phyloP scores from a whole-genome alignment of 192 early-diverging fungal species.

The Gorgonomyces haynaldii region DNA sequence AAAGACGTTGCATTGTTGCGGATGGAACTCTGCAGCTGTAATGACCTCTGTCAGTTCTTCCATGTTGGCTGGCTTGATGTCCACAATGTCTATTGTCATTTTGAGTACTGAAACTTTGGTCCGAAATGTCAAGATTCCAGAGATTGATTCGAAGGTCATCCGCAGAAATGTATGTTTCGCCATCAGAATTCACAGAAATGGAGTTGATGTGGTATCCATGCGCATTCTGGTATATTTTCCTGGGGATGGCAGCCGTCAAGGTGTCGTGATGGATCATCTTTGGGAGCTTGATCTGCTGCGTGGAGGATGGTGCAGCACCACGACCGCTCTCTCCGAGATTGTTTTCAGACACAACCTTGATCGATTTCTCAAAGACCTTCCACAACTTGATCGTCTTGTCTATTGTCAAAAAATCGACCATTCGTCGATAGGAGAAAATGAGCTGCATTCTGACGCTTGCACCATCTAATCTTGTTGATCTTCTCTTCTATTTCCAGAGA shows the following conservation, averaged over 20 bases:
- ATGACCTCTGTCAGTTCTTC: slow-evolving; percentile 99
- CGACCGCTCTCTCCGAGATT: slow-evolving; percentile 55
- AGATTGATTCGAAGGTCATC: slow-evolving; percentile 98
- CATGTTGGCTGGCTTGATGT: slow-evolving; percentile 99
- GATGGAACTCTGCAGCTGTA: slow-evolving; percentile 97
- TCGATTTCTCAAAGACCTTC: slow-evolving; percentile 97
- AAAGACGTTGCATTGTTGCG: slow-evolving; percentile 88
- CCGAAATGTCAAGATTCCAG: slow-evolving; percentile 95
- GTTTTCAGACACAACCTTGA: slow-evolving; percentile 89
- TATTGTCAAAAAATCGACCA: slow-evolving; percentile 16
- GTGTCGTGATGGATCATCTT: slow-evolving; percentile 89
- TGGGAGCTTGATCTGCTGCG: slow-evolving; percentile 54
- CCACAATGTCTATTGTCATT: slow-evolving; percentile 74
- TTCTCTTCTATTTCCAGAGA: slow-evolving; percentile 99
- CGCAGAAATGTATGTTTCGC: slow-evolving; percentile 92
- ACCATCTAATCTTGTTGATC: slow-evolving; percentile 99
- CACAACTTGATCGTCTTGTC: slow-evolving; percentile 99
- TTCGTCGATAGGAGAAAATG: slow-evolving; percentile 97
- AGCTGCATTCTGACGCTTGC: slow-evolving; percentile 87
- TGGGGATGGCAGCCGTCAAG: slow-evolving; percentile 87
- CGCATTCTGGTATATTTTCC: slow-evolving; percentile 93
- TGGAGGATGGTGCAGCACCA: slow-evolving; percentile 23
- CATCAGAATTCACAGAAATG: slow-evolving; percentile 97
- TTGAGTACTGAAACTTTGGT: slow-evolving; percentile 83
- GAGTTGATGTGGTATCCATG: slow-evolving; percentile 99